These are phyloP conservation scores for Chenopodium quinoa DNA, from an alignment of 148 eudicot genomes.

Conservation along the genomic window DNA sequence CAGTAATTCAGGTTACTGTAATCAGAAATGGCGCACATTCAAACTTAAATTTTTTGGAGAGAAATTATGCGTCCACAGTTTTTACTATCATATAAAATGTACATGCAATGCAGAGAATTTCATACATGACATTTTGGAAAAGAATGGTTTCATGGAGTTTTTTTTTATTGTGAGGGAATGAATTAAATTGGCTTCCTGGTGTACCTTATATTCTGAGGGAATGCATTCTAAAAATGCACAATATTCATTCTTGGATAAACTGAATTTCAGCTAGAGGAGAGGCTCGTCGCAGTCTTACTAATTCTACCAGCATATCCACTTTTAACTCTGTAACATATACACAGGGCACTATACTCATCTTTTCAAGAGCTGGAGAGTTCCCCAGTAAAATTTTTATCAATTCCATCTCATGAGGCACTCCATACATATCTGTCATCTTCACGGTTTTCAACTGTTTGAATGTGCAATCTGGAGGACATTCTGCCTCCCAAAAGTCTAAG, in stretches of 20 bases:
- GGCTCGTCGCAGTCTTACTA: slow-evolving; percentile 76
- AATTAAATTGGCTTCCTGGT: neutral
- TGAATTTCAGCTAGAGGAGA: slow-evolving; percentile 70
- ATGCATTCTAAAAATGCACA: neutral
- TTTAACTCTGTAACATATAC: slow-evolving; percentile 49
- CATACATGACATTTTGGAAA: neutral
- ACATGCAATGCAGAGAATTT: neutral
- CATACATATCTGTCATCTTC: slow-evolving; percentile 69
- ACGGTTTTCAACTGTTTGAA: slow-evolving; percentile 56
- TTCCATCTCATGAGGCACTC: slow-evolving; percentile 78
- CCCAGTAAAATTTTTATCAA: slow-evolving; percentile 63
- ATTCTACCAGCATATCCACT: slow-evolving; percentile 57
- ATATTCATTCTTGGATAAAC: slow-evolving; percentile 48
- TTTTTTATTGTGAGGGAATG: neutral
- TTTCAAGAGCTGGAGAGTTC: slow-evolving; percentile 61
- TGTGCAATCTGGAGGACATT: slow-evolving; percentile 46
- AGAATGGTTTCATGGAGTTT: slow-evolving; percentile 1
- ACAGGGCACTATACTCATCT: slow-evolving; percentile 60
- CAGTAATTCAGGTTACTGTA: neutral
- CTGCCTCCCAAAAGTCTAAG: slow-evolving; percentile 59
- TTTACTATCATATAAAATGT: neutral
- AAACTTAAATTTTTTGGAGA: slow-evolving; percentile 2
- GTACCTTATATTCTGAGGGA: neutral
- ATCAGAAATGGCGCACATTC: neutral
- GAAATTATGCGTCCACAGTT: neutral